Base-by-base conservation (phyloP, 176 grass and related monocot genomes). In the Puccinellia tenuiflora region DNA sequence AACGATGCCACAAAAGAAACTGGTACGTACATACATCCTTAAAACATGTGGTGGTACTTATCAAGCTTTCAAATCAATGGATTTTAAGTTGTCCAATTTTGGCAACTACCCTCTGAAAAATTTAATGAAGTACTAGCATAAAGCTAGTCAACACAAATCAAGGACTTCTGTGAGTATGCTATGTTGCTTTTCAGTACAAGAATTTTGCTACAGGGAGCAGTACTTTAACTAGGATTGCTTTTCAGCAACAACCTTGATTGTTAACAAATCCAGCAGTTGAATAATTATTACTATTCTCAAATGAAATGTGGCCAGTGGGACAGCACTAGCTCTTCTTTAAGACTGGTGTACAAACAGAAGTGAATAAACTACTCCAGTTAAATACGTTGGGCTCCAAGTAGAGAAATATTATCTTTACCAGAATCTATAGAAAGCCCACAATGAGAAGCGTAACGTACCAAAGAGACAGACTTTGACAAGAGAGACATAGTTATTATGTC, bases 401-500 rank as follows among this genome's bases (percentile, higher is more conserved):
- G 24, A 20, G 68, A 78, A 84, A 52, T 60, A 50, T 48, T 71
- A 30, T 30, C 52, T 46, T 68, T 85, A 43, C 62, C 42, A 56
- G 10, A 76, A 76, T 69, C 35, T 61, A 80, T 28, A 31, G 28
- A 59, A 76, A 81, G 14, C 18, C 10, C 18, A 48, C 31, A 35
- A 5, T 81, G 10, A 21, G 25, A 38, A 63, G 31, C n/a, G 11
- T 78, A 79, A 78, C 83, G 68, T 94, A 98, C 95, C 95, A 78
- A 89, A 72, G 92, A 91, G 78, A 98, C 87, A 61, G 73, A 81
- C 81, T 93, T 98, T 86, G 95, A 95, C 81, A 98, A 75, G 81
- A 98, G 76, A 53, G 84, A 59, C 92, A 98, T 98, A 50, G 92
- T 95, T 85, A 87, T 86, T 68, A 98, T 91, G 90, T 98, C 95